Base-by-base conservation (phyloP, 495 filamentous ascomycete species). In the Aspergillus olivimuriae region DNA sequence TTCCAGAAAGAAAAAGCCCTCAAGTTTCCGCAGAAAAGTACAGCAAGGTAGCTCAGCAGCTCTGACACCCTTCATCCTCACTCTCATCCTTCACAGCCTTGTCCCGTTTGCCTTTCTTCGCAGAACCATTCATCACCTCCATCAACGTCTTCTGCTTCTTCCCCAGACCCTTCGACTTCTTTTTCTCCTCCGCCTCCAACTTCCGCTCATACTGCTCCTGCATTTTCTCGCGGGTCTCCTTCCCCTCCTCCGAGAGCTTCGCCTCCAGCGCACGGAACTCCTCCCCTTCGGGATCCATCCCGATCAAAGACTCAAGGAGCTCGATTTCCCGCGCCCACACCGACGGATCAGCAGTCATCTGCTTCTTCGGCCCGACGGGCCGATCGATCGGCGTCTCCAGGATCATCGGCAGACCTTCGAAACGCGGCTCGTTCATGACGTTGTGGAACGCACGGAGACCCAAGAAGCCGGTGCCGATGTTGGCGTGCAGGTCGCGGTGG, bases 311-410 rank as follows among this genome's bases (percentile, higher is more conserved):
- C 62, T 98, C 92, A 4, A 98, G 73, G 38, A 96, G 62, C 60
- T 94, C 94, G 51, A 92, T 89, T 64, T 94, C 88, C 35, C 80
- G 72, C 2, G 87, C 86, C 87, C 88, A 92, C 7, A 89, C 72
- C 21, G 74, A 69, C 47, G 80, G 84, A 51, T 94, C 88, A 32
- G 87, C 78, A 23, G 81, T 66, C 23, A 61, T 11, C 24, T 28
- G 24, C n/a, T 59, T 52, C 44, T 39, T 17, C 2, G 34, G 22
- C 9, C 41, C 36, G 21, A 11, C 31, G 0, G 51, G 51, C n/a
- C 77, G 72, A 34, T 94, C 85, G 53, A 95, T 91, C 12, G 92
- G 92, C 30, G 92, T 97, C 66, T 98, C 92, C 14, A 98, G 73
- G 4, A 98, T 78, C 82, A 98, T 88, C 3, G 92, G 92, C 39